Evolutionary conservation across 1,284 basidiomycete species (phyloP).

Genomic region (Rhodotorula sp.): DNA sequence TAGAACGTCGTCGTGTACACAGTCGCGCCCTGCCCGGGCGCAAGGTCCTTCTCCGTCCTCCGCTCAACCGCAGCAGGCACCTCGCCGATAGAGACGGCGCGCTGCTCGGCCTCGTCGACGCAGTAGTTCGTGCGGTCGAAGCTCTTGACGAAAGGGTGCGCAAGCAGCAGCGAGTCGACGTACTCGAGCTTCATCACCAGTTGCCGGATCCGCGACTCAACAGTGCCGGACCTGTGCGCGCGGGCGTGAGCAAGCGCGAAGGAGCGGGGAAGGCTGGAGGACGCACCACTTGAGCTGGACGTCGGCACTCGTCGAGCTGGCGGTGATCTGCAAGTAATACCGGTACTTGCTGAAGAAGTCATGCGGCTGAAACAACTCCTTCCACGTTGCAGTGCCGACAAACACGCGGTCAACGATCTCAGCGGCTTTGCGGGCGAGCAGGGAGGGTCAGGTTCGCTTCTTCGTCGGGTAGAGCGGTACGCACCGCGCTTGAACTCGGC

Average conservation of each 20-base stretch:
- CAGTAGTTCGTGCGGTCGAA: slow-evolving; percentile 87
- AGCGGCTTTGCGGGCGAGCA: slow-evolving; percentile 67
- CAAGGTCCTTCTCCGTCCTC: slow-evolving; percentile 70
- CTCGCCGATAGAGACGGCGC: slow-evolving; percentile 85
- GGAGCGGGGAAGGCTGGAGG: slow-evolving; percentile 3
- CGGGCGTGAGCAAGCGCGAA: not conserved
- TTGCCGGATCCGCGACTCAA: slow-evolving; percentile 95
- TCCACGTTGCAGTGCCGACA: slow-evolving; percentile 81
- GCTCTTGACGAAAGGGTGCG: slow-evolving; percentile 93
- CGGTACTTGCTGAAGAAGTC: slow-evolving; percentile 98
- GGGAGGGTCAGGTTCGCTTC: not conserved
- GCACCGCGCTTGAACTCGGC: slow-evolving; percentile 91
- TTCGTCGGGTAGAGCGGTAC: slow-evolving; percentile 23
- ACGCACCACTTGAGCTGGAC: slow-evolving; percentile 87
- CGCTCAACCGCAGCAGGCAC: slow-evolving; percentile 69
- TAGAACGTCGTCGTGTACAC: slow-evolving; percentile 95
- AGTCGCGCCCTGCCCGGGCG: slow-evolving; percentile 68
- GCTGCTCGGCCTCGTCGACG: slow-evolving; percentile 71
- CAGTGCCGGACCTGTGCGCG: slow-evolving; percentile 65
- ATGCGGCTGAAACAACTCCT: slow-evolving; percentile 86
- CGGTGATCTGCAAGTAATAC: slow-evolving; percentile 97
- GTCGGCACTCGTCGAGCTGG: slow-evolving; percentile 77
- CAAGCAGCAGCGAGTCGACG: slow-evolving; percentile 84
- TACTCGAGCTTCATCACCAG: slow-evolving; percentile 97
- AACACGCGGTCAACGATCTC: slow-evolving; percentile 93